A percentile compares a stretch with the other conserved stretches of the same genome.
Evolutionary conservation across 768 basidiomycete species (phyloP).

Genomic region (Mrakia frigida): DNA sequence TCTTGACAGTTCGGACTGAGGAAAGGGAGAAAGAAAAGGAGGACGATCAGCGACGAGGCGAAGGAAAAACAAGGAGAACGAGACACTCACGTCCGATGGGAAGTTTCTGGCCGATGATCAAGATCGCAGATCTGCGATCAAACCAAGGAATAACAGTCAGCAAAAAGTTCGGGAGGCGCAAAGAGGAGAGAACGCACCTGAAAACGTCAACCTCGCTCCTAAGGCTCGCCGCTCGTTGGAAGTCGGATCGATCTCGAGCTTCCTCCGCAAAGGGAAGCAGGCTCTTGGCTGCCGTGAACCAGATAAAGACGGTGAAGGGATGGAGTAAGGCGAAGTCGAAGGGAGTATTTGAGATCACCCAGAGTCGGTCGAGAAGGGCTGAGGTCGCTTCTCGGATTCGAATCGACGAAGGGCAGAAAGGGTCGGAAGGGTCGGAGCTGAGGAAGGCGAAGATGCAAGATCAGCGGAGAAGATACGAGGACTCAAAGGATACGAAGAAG

Average conservation of each 20-base stretch:
- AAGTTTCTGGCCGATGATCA: conserved; percentile 4
- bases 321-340: conserved; percentile 6
- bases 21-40: background rate
- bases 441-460: background rate
- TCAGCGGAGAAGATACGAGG: too few species aligned
- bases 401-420: background rate
- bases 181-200: background rate
- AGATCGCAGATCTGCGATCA: conserved; percentile 4
- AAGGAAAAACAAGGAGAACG: background rate
- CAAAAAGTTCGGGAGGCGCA: background rate
- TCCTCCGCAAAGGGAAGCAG: conserved; percentile 10
- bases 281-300: conserved; percentile 1
- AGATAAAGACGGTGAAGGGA: conserved; percentile 10
- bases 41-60: background rate
- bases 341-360: conserved; percentile 9
- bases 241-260: background rate
- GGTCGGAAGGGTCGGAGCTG: background rate
- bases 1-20: background rate
- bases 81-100: conserved; percentile 23
- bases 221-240: background rate
- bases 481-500: too few species aligned
- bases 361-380: conserved; percentile 12
- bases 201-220: conserved; percentile 19
- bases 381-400: conserved; percentile 18
- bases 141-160: background rate